Conservation (phyloP, 108 stramenopile genomes). For the Cyclotella atomus region DNA sequence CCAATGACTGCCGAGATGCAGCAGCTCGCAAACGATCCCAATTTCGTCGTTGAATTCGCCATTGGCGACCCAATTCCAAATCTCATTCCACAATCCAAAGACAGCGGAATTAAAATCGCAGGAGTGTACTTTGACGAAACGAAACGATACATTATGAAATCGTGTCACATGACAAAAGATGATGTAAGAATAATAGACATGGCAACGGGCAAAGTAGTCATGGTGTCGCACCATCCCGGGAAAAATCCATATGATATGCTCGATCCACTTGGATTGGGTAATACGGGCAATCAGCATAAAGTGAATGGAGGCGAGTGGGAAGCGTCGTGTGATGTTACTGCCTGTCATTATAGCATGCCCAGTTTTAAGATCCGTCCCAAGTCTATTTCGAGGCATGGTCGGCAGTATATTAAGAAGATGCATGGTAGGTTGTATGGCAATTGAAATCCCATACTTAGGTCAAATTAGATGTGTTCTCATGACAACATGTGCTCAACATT, state of each 20-base stretch:
- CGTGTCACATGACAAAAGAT: conserved; percentile 39
- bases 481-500: too few relatives aligned
- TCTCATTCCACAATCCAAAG: conserved; percentile 49
- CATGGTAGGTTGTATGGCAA: too few relatives aligned
- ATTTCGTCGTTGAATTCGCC: conserved; percentile 55
- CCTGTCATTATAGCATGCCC: conserved; percentile 26
- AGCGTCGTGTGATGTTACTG: conserved; percentile 40
- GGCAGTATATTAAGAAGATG: conserved; percentile 51
- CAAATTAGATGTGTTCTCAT: too few relatives aligned
- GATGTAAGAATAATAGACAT: conserved; percentile 50
- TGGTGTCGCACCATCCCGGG: conserved; percentile 53
- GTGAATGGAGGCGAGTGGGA: conserved; percentile 53
- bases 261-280: conserved; percentile 48
- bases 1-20: too few relatives aligned
- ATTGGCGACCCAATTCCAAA: conserved; percentile 46
- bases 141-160: conserved; percentile 56
- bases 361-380: conserved; percentile 54
- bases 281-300: conserved; percentile 31
- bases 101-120: conserved; percentile 42
- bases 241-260: conserved; percentile 52
- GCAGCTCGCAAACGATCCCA: conserved; percentile 53
- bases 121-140: conserved; percentile 50
- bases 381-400: conserved; percentile 33
- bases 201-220: conserved; percentile 34
- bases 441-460: too few relatives aligned